Evolutionary conservation across 2,329 filamentous ascomycete species (phyloP).

Genomic region (Aspergillus glaucus): DNA sequence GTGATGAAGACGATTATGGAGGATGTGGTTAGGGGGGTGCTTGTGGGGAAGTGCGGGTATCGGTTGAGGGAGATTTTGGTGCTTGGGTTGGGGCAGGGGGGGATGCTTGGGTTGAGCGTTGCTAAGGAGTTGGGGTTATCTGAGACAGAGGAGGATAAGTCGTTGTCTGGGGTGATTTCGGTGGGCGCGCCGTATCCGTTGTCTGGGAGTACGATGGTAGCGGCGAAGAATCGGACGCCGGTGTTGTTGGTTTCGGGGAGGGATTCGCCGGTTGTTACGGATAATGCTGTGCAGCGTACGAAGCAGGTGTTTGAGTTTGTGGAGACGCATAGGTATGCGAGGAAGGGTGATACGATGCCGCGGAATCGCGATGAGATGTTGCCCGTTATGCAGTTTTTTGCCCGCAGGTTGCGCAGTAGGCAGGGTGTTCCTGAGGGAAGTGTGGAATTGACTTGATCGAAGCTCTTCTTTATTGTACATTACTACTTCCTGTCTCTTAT

Average conservation of each 20-base stretch:
- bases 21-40: constrained; percentile 46
- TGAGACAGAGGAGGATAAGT: neutral
- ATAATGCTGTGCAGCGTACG: constrained; percentile 57
- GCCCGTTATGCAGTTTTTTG: constrained; percentile 76
- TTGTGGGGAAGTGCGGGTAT: constrained; percentile 56
- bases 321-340: constrained; percentile 62
- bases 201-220: constrained; percentile 19
- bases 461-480: neutral
- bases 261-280: constrained; percentile 49
- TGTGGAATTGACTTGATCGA: constrained; percentile 33
- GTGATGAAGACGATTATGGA: constrained; percentile 44
- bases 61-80: constrained; percentile 54
- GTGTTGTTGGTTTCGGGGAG: constrained; percentile 37
- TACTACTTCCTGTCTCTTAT: too few species aligned
- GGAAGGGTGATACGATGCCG: constrained; percentile 75
- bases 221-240: constrained; percentile 34
- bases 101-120: constrained; percentile 54
- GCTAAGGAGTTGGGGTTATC: constrained; percentile 40
- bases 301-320: constrained; percentile 62
- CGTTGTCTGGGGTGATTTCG: constrained; percentile 35
- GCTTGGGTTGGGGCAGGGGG: constrained; percentile 64
- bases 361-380: constrained; percentile 74
- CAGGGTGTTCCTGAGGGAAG: constrained; percentile 42
- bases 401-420: constrained; percentile 36
- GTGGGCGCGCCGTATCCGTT: constrained; percentile 38